phyloP scores from a whole-genome alignment of 2,329 filamentous ascomycete genomes.

The Westerdykella ornata region DNA sequence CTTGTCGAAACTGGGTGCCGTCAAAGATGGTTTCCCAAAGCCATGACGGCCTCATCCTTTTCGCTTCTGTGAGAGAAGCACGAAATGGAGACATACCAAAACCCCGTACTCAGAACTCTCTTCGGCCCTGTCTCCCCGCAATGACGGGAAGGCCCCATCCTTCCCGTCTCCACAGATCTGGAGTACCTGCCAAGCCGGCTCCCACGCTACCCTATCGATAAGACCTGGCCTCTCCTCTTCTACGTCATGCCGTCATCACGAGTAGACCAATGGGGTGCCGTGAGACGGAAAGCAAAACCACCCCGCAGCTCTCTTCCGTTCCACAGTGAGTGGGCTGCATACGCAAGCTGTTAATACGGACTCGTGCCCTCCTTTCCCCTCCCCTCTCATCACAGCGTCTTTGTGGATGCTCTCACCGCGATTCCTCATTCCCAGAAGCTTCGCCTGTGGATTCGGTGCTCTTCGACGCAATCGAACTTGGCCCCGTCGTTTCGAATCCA shows the following conservation, averaged over 20 bases:
- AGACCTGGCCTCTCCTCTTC: no score
- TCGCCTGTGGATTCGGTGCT: not conserved
- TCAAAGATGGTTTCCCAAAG: no score
- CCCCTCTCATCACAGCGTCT: not conserved
- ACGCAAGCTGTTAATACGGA: slow-evolving; percentile 5
- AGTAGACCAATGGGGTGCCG: not conserved
- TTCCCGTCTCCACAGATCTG: no score
- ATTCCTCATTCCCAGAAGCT: slow-evolving; percentile 5
- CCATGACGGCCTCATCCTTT: no score
- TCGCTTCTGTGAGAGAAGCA: no score
- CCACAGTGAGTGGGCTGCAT: slow-evolving; percentile 8
- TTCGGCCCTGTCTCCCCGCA: no score
- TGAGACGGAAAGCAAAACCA: not conserved
- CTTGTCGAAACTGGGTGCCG: no score
- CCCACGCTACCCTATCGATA: no score
- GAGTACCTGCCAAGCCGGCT: no score
- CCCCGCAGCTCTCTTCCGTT: slow-evolving; percentile 2
- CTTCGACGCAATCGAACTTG: not conserved
- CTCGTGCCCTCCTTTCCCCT: not conserved
- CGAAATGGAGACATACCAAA: no score
- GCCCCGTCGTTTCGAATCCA: not conserved
- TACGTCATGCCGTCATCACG: slow-evolving; percentile 14
- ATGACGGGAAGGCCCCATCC: no score
- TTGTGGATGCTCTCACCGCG: slow-evolving; percentile 25
- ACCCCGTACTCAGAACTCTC: no score